A percentile compares a stretch with the other conserved stretches of the same genome.
These are phyloP conservation scores for Raphanus sativus DNA, from an alignment of 345 rosid species.

Conservation along the genomic window DNA sequence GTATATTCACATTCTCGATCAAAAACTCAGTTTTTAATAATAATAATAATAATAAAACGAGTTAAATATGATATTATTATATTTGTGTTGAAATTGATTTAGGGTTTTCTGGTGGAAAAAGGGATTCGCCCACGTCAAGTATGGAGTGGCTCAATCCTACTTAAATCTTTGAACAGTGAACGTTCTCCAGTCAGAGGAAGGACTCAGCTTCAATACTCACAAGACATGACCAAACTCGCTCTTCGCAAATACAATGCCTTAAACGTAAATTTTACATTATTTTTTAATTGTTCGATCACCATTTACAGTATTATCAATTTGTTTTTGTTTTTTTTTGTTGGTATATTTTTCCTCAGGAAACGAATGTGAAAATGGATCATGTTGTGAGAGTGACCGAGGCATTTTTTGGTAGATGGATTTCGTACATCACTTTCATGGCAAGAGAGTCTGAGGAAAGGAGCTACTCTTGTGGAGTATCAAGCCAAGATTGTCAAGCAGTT, in stretches of 20 bases:
- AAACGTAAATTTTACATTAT: neutral
- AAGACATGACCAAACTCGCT: neutral
- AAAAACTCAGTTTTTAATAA: too few species aligned
- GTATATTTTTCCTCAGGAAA: neutral
- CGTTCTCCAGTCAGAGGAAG: neutral
- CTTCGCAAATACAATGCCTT: slow-evolving; percentile 2
- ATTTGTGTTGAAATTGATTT: neutral
- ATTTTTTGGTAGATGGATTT: neutral
- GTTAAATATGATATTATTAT: neutral
- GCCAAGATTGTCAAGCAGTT: neutral
- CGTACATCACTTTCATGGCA: neutral
- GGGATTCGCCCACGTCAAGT: neutral
- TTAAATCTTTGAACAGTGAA: neutral
- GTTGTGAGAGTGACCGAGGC: neutral
- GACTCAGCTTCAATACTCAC: neutral
- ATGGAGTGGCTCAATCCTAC: neutral
- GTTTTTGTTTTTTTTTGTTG: neutral
- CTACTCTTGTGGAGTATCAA: neutral
- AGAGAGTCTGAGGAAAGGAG: neutral
- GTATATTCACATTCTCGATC: neutral
- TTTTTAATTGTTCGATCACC: neutral
- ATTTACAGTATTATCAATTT: neutral
- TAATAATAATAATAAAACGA: neutral
- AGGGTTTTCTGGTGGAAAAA: neutral
- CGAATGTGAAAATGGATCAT: neutral